A percentile compares a stretch with the other conserved stretches of the same genome.
These are phyloP conservation scores for Erodium moschatum DNA, from an alignment of 441 rosid species.

Conservation along the genomic window DNA sequence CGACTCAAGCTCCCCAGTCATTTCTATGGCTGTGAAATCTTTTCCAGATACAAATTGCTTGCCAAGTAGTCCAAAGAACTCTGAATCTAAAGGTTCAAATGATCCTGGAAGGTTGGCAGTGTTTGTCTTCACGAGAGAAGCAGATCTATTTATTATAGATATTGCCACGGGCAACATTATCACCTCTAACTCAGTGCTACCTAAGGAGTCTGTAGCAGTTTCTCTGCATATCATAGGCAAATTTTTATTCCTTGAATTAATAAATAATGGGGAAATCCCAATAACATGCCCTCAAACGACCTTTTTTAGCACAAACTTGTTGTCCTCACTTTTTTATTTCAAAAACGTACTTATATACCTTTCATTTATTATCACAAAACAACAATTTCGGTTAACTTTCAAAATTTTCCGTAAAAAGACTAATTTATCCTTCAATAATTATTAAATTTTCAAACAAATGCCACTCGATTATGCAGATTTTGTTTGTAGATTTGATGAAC, in stretches of 20 bases:
- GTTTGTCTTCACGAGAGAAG: conserved; percentile 48
- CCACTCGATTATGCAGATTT: no score
- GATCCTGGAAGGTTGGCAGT: conserved; percentile 27
- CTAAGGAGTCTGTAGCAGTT: conserved; percentile 38
- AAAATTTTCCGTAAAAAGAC: no score
- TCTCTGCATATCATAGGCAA: conserved; percentile 57
- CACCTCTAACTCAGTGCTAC: conserved; percentile 31
- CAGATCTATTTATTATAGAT: conserved; percentile 44
- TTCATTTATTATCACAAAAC: no score
- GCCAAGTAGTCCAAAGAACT: conserved; percentile 26
- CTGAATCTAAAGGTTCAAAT: conserved; percentile 26
- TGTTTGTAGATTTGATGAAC: no score
- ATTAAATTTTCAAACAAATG: no score
- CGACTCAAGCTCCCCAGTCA: conserved; percentile 42
- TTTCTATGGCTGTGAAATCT: conserved; percentile 40
- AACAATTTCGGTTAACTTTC: no score
- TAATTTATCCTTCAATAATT: no score
- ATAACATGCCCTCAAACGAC: no score
- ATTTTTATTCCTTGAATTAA: conserved; percentile 20
- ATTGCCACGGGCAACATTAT: conserved; percentile 43
- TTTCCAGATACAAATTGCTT: conserved; percentile 27
- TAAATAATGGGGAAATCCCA: neutral
- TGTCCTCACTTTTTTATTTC: no score
- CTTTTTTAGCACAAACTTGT: no score
- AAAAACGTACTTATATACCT: no score